These are phyloP conservation scores for Oligophagozyma castellii DNA, from an alignment of 1,139 yeast genomes.

Conservation along the genomic window DNA sequence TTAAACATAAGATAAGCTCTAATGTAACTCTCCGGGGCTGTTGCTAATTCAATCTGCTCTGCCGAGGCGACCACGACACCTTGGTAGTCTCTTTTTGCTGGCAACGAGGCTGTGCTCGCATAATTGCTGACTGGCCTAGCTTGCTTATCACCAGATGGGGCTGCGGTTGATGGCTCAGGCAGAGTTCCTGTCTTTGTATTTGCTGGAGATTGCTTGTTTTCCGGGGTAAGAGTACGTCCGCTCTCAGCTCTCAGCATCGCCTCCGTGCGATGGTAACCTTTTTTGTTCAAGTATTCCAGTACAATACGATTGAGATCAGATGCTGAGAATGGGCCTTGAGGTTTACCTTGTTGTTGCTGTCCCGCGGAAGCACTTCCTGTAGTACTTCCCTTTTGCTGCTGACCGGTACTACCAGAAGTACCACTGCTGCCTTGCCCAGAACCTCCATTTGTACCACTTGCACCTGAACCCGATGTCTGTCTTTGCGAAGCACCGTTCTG, in stretches of 20 bases:
- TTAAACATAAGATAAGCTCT: constrained; percentile 71
- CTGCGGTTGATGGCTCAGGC: constrained; percentile 25
- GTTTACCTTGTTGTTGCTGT: constrained; percentile 4
- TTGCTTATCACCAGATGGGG: constrained; percentile 21
- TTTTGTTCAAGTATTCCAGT: constrained; percentile 78
- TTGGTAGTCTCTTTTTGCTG: background rate
- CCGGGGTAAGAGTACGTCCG: constrained; percentile 53
- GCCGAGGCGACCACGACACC: constrained; percentile 20
- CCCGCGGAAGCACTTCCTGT: constrained; percentile 1
- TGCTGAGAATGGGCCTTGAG: constrained; percentile 33
- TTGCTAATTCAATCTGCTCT: constrained; percentile 12
- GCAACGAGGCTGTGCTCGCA: constrained; percentile 2
- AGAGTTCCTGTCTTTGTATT: constrained; percentile 16
- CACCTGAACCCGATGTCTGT: too few relatives aligned
- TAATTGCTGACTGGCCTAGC: constrained; percentile 30
- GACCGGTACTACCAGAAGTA: background rate
- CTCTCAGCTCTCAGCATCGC: constrained; percentile 86
- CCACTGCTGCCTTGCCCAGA: constrained; percentile 1
- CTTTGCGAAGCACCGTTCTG: too few relatives aligned
- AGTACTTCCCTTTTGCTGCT: constrained; percentile 1
- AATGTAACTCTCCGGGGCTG: constrained; percentile 57
- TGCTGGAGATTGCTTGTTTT: constrained; percentile 28
- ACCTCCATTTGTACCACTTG: constrained; percentile 1
- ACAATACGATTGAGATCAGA: constrained; percentile 85
- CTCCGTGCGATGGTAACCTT: constrained; percentile 90